phyloP scores from a whole-genome alignment of 1,284 basidiomycete genomes.

The Bjerkandera adusta region DNA sequence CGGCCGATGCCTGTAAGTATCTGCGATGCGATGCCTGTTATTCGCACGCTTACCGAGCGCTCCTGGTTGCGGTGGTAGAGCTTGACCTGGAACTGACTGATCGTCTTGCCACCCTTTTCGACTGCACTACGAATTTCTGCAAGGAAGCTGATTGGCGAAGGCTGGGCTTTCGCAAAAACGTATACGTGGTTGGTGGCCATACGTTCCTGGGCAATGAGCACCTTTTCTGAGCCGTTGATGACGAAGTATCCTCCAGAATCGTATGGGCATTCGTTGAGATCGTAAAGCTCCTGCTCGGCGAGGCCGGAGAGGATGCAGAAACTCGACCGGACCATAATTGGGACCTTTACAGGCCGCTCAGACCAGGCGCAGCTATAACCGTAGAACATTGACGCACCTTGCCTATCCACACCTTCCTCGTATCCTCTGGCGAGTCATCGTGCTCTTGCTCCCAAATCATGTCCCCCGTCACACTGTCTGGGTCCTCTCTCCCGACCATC shows the following conservation, averaged over 20 bases:
- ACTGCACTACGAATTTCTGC: conserved; percentile 98
- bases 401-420: conserved; percentile 92
- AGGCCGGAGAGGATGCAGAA: conserved; percentile 91
- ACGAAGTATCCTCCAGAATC: conserved; percentile 99
- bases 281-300: conserved; percentile 80
- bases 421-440: conserved; percentile 60
- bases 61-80: conserved; percentile 91
- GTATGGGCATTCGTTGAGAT: conserved; percentile 96
- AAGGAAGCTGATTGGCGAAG: conserved; percentile 93
- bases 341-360: conserved; percentile 57
- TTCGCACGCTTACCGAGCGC: conserved; percentile 62
- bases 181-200: conserved; percentile 99
- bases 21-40: not conserved
- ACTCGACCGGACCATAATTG: conserved; percentile 95
- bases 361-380: not conserved
- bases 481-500: conserved; percentile 77
- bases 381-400: conserved; percentile 61
- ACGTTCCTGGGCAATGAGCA: conserved; percentile 97
- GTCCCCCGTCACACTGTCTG: conserved; percentile 80
- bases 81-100: conserved; percentile 98
- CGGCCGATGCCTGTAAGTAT: conserved; percentile 6
- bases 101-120: conserved; percentile 98
- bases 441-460: conserved; percentile 80
- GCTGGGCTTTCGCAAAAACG: conserved; percentile 97
- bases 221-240: conserved; percentile 99